Evolutionary conservation across 345 rosid genomes (phyloP), one percentile per base, ranked within the genome.

Genomic region (Passiflora organensis): DNA sequence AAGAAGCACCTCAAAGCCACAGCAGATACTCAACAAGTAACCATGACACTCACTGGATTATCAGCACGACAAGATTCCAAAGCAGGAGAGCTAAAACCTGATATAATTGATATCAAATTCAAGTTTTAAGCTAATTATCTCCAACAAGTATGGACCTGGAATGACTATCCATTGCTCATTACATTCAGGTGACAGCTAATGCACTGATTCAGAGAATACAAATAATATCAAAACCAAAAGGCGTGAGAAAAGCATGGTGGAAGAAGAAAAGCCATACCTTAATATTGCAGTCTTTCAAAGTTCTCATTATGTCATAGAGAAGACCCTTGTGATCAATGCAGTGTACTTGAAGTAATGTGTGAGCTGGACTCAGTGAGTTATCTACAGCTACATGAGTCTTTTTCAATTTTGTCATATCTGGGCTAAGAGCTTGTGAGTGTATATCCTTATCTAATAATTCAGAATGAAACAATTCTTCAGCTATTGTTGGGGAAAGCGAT

Each of bases 301-400:
- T 84, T 68, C 94, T 78, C 80, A 87, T 47, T 39, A 77, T 73
- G 60, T 90, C 96, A 39, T 87, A 90, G 41, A 87, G 71, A 25
- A 90, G 87, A 36, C 94, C 89, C 76, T 80, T 90, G 70, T 83
- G 96, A 76, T 85, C 78, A 51, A 74, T 73, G 25, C 87, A 90
- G 32, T 66, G 68, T 58, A 87, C 72, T 42, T 83, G 94, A 65
- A 90, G 82, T 76, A 90, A 75, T 0, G 89, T 84, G 53, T 87
- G 91, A 62, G 76, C 80, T 24, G 88, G 94, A 67, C 94, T 87
- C 68, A 90, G 62, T 6, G 80, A 71, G 59, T 90, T 90, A 79
- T 90, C 97, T n/a, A 80, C 43, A 9, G 58, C 69, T 13, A 83
- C 72, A 58, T 25, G 53, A 13, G 83, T 65, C 59, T 64, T 72